Percentiles rank a stretch among this genome's conserved stretches.
Evolutionary conservation across 1,284 basidiomycete genomes (phyloP).

Genomic region (Fomitopsis pinicola): DNA sequence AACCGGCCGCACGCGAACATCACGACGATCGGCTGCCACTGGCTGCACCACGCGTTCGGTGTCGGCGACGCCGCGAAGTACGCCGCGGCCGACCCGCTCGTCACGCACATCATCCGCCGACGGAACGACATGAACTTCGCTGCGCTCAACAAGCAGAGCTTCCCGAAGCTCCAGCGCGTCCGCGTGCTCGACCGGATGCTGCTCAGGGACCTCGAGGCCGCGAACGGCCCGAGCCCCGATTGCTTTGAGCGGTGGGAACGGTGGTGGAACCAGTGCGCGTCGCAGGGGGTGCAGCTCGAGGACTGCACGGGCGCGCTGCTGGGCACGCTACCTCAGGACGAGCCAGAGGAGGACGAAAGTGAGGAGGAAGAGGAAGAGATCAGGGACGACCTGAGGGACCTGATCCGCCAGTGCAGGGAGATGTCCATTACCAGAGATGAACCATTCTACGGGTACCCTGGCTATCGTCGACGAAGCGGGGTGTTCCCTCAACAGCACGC

Average conservation of each 20-base stretch:
- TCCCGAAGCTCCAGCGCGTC: conserved; percentile 55
- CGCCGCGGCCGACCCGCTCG: conserved; percentile 38
- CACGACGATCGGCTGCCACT: conserved; percentile 62
- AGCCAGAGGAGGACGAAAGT: conserved; percentile 30
- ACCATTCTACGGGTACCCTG: conserved; percentile 2
- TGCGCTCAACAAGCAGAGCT: conserved; percentile 49
- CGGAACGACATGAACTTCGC: conserved; percentile 64
- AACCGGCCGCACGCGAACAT: conserved; percentile 52
- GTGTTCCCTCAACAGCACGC: neutral
- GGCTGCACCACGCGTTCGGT: conserved; percentile 63
- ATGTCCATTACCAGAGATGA: conserved; percentile 27
- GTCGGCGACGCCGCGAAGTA: conserved; percentile 45
- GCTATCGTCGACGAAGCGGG: neutral
- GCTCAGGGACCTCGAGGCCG: conserved; percentile 52
- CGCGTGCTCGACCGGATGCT: conserved; percentile 52
- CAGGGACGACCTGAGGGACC: conserved; percentile 33
- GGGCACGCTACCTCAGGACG: conserved; percentile 50
- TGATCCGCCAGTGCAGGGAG: conserved; percentile 45
- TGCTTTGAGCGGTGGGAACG: conserved; percentile 61
- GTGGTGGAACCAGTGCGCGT: conserved; percentile 55
- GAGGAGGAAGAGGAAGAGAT: conserved; percentile 29
- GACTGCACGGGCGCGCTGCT: conserved; percentile 62
- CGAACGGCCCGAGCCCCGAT: conserved; percentile 39
- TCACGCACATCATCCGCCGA: conserved; percentile 42
- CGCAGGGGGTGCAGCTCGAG: conserved; percentile 50